Evolutionary conservation across 176 grass and related monocot species (phyloP).

Genomic region (Stipa capillata): DNA sequence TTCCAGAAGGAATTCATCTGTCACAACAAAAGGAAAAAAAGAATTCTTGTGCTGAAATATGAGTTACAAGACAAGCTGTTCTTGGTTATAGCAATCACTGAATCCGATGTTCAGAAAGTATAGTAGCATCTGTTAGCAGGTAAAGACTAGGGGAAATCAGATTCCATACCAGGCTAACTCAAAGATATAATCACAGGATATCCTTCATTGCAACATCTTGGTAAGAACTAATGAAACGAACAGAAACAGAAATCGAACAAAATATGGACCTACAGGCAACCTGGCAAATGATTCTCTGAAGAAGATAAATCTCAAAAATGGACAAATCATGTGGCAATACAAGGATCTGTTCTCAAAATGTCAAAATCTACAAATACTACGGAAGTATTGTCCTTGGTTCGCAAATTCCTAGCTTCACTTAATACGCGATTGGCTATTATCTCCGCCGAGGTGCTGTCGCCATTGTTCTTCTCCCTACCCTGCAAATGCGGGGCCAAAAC

Average conservation of each 20-base stretch:
- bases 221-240: not conserved
- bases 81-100: not conserved
- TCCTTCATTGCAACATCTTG: too few species aligned
- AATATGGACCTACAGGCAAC: constrained; percentile 9
- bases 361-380: constrained; percentile 92
- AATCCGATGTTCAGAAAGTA: not conserved
- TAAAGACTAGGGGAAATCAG: not conserved
- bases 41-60: too few species aligned
- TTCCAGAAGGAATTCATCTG: not conserved
- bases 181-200: not conserved
- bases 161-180: not conserved
- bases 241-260: not conserved
- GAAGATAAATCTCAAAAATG: not conserved
- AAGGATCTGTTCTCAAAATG: constrained; percentile 53
- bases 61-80: not conserved
- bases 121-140: not conserved
- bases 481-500: constrained; percentile 8
- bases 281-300: not conserved
- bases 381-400: constrained; percentile 79
- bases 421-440: constrained; percentile 53
- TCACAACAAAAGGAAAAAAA: too few species aligned
- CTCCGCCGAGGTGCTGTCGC: constrained; percentile 12
- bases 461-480: constrained; percentile 32
- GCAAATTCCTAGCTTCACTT: constrained; percentile 51
- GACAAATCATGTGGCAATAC: constrained; percentile 30